phyloP scores from a whole-genome alignment of 257 asterid species.

The Gentiana straminea region DNA sequence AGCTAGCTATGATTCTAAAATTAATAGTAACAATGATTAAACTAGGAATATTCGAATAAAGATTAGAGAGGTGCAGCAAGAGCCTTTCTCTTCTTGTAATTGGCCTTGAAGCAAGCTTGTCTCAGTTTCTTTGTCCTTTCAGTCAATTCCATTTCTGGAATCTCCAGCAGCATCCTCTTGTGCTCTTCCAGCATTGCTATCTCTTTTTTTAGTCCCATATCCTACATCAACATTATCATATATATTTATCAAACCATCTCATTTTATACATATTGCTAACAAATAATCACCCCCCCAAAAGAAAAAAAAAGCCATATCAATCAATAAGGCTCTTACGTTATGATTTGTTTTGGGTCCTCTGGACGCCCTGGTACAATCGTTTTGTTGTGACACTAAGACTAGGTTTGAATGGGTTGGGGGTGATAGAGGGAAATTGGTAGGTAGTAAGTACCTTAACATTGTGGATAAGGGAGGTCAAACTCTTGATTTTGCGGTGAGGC shows the following conservation, averaged over 20 bases:
- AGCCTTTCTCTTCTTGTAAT: slow-evolving; percentile 77
- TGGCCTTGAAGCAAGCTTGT: slow-evolving; percentile 92
- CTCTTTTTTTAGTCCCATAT: slow-evolving; percentile 57
- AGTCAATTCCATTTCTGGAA: slow-evolving; percentile 72
- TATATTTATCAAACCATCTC: background rate
- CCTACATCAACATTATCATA: slow-evolving; percentile 23
- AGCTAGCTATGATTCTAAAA: no score
- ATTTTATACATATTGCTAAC: background rate
- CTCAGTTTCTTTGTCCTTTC: slow-evolving; percentile 72
- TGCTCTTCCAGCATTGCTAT: slow-evolving; percentile 70
- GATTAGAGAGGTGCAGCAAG: background rate
- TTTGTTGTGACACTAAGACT: no score
- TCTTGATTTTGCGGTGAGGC: slow-evolving; percentile 91
- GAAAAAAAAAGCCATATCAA: background rate
- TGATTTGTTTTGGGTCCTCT: no score
- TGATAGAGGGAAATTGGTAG: background rate
- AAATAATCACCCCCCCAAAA: background rate
- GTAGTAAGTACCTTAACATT: slow-evolving; percentile 45
- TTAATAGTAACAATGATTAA: no score
- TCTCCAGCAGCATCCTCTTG: slow-evolving; percentile 41
- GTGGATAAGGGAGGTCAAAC: slow-evolving; percentile 66
- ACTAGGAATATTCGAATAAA: no score
- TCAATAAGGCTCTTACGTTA: no score
- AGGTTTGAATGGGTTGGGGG: no score
- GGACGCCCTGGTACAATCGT: no score